A percentile compares a stretch with the other conserved stretches of the same genome.
Conservation (phyloP, 2,329 filamentous ascomycete species). For the Colletotrichum sp. region DNA sequence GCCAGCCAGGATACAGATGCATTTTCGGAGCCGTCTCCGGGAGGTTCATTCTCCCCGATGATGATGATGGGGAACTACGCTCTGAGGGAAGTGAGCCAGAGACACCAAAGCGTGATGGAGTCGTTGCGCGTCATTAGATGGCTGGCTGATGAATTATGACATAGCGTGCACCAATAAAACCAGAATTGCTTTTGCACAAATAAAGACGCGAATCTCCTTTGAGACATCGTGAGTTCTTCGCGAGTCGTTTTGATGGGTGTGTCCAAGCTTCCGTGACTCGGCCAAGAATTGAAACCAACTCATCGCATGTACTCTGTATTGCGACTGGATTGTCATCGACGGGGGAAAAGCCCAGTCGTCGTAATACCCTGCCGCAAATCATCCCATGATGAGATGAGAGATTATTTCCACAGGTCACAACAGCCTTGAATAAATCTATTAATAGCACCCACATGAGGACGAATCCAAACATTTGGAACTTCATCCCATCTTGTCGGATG, state of each 20-base stretch:
- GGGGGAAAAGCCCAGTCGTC: background rate
- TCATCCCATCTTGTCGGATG: background rate
- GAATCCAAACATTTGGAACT: background rate
- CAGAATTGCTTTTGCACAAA: background rate
- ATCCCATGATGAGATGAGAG: background rate
- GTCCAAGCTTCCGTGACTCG: background rate
- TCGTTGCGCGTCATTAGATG: slow-evolving; percentile 16
- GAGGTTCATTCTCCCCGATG: background rate
- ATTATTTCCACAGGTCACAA: background rate
- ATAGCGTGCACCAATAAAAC: background rate
- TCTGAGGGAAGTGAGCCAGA: background rate
- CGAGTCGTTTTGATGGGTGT: background rate
- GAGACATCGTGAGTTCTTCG: background rate
- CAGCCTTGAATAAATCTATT: background rate
- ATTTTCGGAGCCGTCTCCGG: background rate
- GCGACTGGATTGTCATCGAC: background rate
- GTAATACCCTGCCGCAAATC: background rate
- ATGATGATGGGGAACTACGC: slow-evolving; percentile 1
- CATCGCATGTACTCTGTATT: background rate
- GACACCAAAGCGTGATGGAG: slow-evolving; percentile 12
- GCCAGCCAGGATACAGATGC: background rate
- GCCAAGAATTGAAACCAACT: background rate
- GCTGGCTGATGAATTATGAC: slow-evolving; percentile 18
- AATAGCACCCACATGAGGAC: background rate
- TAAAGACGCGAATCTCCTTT: background rate